A percentile compares a stretch with the other conserved stretches of the same genome.
phyloP scores from a whole-genome alignment of 345 rosid species.

The Noccaea bulbosa region DNA sequence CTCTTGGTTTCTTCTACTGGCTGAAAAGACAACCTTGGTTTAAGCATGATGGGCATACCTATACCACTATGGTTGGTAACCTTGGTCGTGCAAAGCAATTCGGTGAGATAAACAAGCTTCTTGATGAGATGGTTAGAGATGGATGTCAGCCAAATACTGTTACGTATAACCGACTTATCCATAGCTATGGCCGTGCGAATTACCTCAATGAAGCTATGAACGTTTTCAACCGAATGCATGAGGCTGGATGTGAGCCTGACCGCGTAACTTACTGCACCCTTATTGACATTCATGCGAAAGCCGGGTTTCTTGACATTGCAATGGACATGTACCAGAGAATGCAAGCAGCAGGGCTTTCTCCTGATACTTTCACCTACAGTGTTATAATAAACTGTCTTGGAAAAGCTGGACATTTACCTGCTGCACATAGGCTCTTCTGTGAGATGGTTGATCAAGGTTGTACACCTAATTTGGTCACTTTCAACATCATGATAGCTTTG shows the following conservation, averaged over 20 bases:
- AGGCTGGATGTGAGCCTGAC: conserved; percentile 84
- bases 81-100: conserved; percentile 93
- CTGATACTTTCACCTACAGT: conserved; percentile 94
- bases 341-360: conserved; percentile 91
- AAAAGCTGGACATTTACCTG: conserved; percentile 84
- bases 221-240: conserved; percentile 81
- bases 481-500: conserved; percentile 89
- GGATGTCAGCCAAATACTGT: conserved; percentile 94
- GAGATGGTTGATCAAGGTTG: conserved; percentile 96
- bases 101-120: conserved; percentile 67
- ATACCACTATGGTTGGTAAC: conserved; percentile 97
- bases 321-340: conserved; percentile 84
- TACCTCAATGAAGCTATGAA: conserved; percentile 75
- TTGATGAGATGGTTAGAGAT: conserved; percentile 81
- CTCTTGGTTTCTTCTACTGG: conserved; percentile 90
- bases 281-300: conserved; percentile 96
- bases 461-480: conserved; percentile 86
- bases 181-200: conserved; percentile 97
- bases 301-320: conserved; percentile 92
- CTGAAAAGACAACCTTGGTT: conserved; percentile 70
- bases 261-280: conserved; percentile 96
- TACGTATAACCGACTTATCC: conserved; percentile 89
- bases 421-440: conserved; percentile 75
- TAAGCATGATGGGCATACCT: conserved; percentile 95
- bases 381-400: conserved; percentile 98